Conservation (phyloP, 208 protist genomes). For the Acanthamoeba divionensis region DNA sequence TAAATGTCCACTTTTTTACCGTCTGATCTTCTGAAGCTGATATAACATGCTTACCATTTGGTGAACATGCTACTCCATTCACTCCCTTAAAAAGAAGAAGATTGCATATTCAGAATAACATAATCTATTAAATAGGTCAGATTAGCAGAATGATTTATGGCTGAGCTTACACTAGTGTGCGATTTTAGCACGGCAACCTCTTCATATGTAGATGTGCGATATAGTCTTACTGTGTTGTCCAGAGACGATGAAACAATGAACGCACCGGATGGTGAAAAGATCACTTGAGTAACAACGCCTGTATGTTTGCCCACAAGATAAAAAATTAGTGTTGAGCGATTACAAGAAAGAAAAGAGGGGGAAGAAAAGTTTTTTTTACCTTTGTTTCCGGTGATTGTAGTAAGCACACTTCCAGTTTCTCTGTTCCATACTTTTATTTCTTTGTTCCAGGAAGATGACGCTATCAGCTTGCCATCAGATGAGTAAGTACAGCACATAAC, state of each 20-base stretch:
- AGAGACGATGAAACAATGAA: neutral
- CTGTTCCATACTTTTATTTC: slow-evolving; percentile 45
- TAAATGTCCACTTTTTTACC: slow-evolving; percentile 62
- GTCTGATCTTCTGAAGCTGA: slow-evolving; percentile 37
- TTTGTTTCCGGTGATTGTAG: slow-evolving; percentile 41
- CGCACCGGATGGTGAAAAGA: neutral
- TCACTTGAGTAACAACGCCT: slow-evolving; percentile 10
- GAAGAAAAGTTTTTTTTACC: no score
- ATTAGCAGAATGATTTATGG: no score
- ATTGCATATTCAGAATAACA: no score
- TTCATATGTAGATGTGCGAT: neutral
- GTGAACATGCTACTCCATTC: slow-evolving; percentile 1
- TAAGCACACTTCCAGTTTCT: slow-evolving; percentile 45
- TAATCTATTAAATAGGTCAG: no score
- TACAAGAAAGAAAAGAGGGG: no score
- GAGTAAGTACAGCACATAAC: slow-evolving; percentile 49
- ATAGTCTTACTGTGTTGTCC: slow-evolving; percentile 8
- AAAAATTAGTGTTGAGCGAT: no score
- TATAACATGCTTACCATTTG: neutral
- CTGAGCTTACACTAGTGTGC: neutral
- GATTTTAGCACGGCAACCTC: neutral
- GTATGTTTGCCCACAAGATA: no score
- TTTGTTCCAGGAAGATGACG: slow-evolving; percentile 57
- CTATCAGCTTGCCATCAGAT: slow-evolving; percentile 64
- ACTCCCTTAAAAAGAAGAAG: no score